phyloP scores from a whole-genome alignment of 108 stramenopile genomes.

The Aurantiochytrium sp. region DNA sequence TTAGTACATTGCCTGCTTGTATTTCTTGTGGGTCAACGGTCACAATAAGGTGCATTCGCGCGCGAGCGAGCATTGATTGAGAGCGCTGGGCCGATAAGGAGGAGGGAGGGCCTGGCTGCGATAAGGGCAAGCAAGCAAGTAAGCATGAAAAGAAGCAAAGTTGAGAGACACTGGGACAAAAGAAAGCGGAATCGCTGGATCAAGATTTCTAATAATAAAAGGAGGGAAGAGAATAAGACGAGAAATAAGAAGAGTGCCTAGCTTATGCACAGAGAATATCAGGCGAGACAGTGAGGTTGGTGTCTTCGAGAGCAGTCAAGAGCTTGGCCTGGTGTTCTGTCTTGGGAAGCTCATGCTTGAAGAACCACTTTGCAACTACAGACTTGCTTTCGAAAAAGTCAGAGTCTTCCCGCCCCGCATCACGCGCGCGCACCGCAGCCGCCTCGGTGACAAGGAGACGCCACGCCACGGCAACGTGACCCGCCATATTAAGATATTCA shows the following conservation, averaged over 20 bases:
- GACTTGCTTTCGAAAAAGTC: conserved; percentile 21
- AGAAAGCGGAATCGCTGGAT: background rate
- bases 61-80: too few relatives aligned
- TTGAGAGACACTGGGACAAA: too few relatives aligned
- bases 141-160: too few relatives aligned
- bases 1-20: too few relatives aligned
- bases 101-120: too few relatives aligned
- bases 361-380: conserved; percentile 15
- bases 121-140: too few relatives aligned
- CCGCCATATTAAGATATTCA: conserved; percentile 23
- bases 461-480: conserved; percentile 20
- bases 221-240: background rate
- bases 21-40: background rate
- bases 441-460: background rate
- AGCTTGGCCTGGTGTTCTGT: background rate
- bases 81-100: too few relatives aligned
- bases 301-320: background rate
- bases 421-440: background rate
- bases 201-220: background rate
- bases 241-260: background rate
- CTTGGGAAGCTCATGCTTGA: conserved; percentile 27
- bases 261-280: background rate
- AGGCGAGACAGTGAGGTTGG: background rate
- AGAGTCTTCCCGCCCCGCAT: background rate
- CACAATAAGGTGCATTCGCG: background rate